A percentile compares a stretch with the other conserved stretches of the same genome.
Evolutionary conservation across 2,329 filamentous ascomycete species (phyloP).

Genomic region (Colletotrichum trifolii): DNA sequence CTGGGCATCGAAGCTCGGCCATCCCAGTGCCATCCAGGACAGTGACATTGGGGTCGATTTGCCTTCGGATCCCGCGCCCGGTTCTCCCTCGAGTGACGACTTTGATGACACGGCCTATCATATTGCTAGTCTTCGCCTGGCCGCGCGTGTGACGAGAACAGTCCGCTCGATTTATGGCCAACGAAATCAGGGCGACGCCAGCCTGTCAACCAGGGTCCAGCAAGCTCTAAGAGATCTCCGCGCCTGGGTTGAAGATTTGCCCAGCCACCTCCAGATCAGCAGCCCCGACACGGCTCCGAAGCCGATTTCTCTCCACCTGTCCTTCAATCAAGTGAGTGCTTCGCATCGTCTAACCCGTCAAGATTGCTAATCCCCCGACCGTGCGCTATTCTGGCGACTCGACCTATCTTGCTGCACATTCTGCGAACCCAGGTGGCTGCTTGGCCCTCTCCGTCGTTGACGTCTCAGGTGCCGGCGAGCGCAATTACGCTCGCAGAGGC

Average conservation of each 20-base stretch:
- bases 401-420: constrained; percentile 48
- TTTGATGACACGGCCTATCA: constrained; percentile 46
- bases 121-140: constrained; percentile 51
- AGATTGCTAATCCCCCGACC: constrained; percentile 19
- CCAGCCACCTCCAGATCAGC: constrained; percentile 45
- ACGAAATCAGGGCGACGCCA: constrained; percentile 41
- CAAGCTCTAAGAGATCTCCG: constrained; percentile 46
- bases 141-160: constrained; percentile 44
- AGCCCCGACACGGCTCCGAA: constrained; percentile 39
- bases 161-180: constrained; percentile 47
- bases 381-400: constrained; percentile 47
- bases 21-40: constrained; percentile 60
- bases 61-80: constrained; percentile 45
- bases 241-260: constrained; percentile 47
- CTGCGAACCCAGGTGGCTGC: constrained; percentile 42
- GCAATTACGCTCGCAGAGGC: constrained; percentile 54
- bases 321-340: constrained; percentile 45
- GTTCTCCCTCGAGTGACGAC: constrained; percentile 36
- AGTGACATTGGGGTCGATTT: constrained; percentile 58
- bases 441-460: constrained; percentile 32
- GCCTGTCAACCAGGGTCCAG: constrained; percentile 47
- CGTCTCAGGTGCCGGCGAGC: constrained; percentile 42
- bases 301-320: constrained; percentile 47
- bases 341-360: background rate
- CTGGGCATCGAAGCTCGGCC: constrained; percentile 59